Percentiles rank a stretch among this genome's conserved stretches.
These are phyloP conservation scores for Rhizophagus clarus DNA, from an alignment of 192 early-diverging fungal species.

Conservation along the genomic window DNA sequence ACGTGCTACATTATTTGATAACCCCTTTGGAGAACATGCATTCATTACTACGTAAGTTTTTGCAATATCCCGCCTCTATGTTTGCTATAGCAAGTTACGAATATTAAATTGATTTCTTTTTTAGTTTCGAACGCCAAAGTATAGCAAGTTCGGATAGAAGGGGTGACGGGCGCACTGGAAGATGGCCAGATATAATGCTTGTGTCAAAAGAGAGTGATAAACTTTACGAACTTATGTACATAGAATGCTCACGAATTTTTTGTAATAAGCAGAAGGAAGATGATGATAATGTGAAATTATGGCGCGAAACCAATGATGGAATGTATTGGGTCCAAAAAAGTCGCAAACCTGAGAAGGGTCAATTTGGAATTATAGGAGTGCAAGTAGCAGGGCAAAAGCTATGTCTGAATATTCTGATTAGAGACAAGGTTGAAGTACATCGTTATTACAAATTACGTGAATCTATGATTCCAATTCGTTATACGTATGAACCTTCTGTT, in stretches of 20 bases:
- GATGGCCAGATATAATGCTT: conserved; percentile 16
- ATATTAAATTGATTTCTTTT: too few relatives aligned
- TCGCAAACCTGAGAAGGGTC: not conserved
- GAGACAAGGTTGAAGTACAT: conserved; percentile 3
- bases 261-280: conserved; percentile 5
- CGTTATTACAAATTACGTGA: not conserved
- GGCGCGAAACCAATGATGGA: conserved; percentile 13
- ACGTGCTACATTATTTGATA: not conserved
- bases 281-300: conserved; percentile 3
- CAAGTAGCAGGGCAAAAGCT: conserved; percentile 12
- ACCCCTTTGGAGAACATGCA: too few relatives aligned
- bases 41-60: too few relatives aligned
- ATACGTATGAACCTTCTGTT: not conserved
- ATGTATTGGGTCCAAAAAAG: conserved; percentile 15
- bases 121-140: conserved; percentile 20
- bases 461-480: not conserved
- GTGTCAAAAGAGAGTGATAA: not conserved
- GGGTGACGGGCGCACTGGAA: not conserved
- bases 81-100: too few relatives aligned
- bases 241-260: conserved; percentile 7
- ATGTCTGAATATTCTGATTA: conserved; percentile 10
- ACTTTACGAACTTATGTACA: not conserved
- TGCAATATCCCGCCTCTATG: too few relatives aligned
- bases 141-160: conserved; percentile 13
- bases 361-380: conserved; percentile 7